These are phyloP conservation scores for Herpetomonas samuelpessoai DNA, from an alignment of 208 protist species.

Conservation along the genomic window DNA sequence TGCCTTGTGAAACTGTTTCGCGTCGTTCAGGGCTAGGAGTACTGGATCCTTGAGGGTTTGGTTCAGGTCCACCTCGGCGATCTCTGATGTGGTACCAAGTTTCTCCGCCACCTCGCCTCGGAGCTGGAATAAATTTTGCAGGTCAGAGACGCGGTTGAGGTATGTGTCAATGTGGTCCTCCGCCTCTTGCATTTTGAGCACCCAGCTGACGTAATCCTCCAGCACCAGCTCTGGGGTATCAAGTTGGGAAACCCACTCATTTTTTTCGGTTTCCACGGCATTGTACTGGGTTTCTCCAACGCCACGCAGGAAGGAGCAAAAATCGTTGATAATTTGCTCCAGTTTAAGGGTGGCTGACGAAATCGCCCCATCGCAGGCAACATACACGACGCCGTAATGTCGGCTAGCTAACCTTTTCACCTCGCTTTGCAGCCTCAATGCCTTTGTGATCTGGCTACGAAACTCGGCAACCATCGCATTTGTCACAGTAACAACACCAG, in stretches of 20 bases:
- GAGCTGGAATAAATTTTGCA: constrained; percentile 48
- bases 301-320: constrained; percentile 27
- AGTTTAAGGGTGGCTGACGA: constrained; percentile 22
- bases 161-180: constrained; percentile 35
- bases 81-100: background rate
- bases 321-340: constrained; percentile 31
- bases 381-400: constrained; percentile 33
- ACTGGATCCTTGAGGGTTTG: constrained; percentile 33
- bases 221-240: constrained; percentile 28
- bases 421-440: constrained; percentile 34
- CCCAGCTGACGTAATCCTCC: constrained; percentile 43
- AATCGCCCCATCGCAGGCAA: constrained; percentile 32
- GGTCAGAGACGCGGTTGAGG: constrained; percentile 25
- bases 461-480: constrained; percentile 34
- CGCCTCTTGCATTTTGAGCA: constrained; percentile 29
- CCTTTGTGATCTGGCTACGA: constrained; percentile 30
- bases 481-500: constrained; percentile 13
- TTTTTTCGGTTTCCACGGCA: constrained; percentile 23
- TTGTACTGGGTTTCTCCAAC: constrained; percentile 28
- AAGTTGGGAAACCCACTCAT: constrained; percentile 32
- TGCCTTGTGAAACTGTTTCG: constrained; percentile 30
- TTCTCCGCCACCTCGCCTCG: constrained; percentile 38
- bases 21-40: constrained; percentile 24
- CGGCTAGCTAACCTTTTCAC: constrained; percentile 41
- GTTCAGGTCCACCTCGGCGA: constrained; percentile 21